These are phyloP conservation scores for Myxozyma udenii DNA, from an alignment of 805 yeast species.

Conservation along the genomic window DNA sequence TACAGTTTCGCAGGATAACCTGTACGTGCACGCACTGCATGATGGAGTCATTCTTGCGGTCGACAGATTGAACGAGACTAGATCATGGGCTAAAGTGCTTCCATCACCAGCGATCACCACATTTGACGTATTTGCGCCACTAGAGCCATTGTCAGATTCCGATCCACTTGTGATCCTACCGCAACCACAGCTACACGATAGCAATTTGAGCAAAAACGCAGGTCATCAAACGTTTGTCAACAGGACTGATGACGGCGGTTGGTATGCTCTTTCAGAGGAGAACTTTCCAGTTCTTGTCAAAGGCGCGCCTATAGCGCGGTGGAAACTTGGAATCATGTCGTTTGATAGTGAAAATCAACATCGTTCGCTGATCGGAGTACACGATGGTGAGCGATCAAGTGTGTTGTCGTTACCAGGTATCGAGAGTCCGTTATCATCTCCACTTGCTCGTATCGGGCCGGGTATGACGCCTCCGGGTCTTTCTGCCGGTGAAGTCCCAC, in stretches of 20 bases:
- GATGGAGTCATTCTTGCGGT: constrained; percentile 72
- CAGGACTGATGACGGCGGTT: constrained; percentile 55
- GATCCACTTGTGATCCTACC: constrained; percentile 37
- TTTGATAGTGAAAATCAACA: constrained; percentile 8
- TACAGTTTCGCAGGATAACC: constrained; percentile 56
- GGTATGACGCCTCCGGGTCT: not conserved
- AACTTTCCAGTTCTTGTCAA: constrained; percentile 78
- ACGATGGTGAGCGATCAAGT: constrained; percentile 32
- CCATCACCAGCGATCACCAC: constrained; percentile 28
- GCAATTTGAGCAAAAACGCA: constrained; percentile 6
- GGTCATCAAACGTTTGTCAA: constrained; percentile 57
- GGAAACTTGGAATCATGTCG: constrained; percentile 35
- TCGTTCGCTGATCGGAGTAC: constrained; percentile 22
- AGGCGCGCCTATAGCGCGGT: constrained; percentile 72
- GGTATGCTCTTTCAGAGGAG: constrained; percentile 81
- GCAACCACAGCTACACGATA: constrained; percentile 37
- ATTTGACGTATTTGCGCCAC: constrained; percentile 50
- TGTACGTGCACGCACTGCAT: constrained; percentile 79
- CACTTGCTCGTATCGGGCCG: constrained; percentile 11
- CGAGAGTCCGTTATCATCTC: constrained; percentile 6
- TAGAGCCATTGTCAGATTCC: not conserved
- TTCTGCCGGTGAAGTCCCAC: not conserved
- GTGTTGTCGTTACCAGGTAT: constrained; percentile 13
- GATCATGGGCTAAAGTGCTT: constrained; percentile 30
- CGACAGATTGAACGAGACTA: constrained; percentile 52